phyloP scores from a whole-genome alignment of 441 rosid species.

The Viola pubescens region DNA sequence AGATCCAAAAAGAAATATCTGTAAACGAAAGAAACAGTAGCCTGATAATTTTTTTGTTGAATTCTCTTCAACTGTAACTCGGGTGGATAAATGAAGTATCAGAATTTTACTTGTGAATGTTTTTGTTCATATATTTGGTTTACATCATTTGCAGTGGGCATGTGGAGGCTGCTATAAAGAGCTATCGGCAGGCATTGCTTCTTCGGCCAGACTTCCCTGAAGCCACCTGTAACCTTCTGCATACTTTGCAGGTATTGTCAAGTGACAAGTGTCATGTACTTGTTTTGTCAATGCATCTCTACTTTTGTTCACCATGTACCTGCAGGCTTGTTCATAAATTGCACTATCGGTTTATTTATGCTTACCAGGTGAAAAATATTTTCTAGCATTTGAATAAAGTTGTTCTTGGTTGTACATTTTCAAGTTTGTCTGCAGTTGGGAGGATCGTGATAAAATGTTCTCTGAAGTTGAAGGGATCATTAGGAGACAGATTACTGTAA shows the following conservation, averaged over 20 bases:
- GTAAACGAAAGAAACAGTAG: too few relatives aligned
- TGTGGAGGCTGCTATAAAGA: constrained; percentile 91
- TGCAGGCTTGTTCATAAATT: neutral
- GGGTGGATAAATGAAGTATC: too few relatives aligned
- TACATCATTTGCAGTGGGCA: constrained; percentile 49
- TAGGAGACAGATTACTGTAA: constrained; percentile 79
- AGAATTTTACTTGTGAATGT: neutral
- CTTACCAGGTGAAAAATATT: neutral
- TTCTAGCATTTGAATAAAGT: neutral
- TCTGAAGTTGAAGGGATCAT: constrained; percentile 85
- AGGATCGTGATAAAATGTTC: constrained; percentile 85
- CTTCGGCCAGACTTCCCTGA: constrained; percentile 94
- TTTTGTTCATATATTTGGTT: constrained; percentile 2
- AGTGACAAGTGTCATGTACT: neutral
- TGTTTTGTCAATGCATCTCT: neutral
- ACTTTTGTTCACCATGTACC: neutral
- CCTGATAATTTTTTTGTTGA: too few relatives aligned
- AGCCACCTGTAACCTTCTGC: constrained; percentile 96
- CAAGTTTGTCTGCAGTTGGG: constrained; percentile 96
- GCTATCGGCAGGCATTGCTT: constrained; percentile 82
- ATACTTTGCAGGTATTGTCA: constrained; percentile 73
- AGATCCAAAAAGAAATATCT: too few relatives aligned
- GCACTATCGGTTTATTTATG: neutral
- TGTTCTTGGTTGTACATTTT: constrained; percentile 8
- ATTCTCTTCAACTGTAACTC: too few relatives aligned